Evolutionary conservation across 768 basidiomycete genomes (phyloP), one percentile per base, ranked within the genome.

Genomic region (Naematelia encephala): DNA sequence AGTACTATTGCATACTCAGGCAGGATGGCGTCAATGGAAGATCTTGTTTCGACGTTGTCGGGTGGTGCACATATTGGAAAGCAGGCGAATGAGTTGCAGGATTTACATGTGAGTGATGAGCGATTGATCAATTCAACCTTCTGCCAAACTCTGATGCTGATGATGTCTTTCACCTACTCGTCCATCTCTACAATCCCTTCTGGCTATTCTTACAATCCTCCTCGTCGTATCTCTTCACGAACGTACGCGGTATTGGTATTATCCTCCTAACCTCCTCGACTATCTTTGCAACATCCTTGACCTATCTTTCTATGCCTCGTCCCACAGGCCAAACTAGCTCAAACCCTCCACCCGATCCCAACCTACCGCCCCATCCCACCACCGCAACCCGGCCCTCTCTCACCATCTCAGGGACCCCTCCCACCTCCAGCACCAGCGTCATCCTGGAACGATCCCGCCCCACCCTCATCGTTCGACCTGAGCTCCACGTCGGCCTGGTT

Each of bases 11-110:
- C n/a, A n/a, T n/a, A n/a, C n/a, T 49, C 27, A 14, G 14, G 3
- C 56, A 62, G 11, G n/a, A 72, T 72, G 70, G 71, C 71, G 45
- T 73, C 71, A 3, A 68, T 73, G 64, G 71, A 73, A 19, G 71
- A 73, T 63, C 58, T 73, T 16, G 54, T 73, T 26, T 66, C 71
- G 19, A 70, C 71, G 11, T 59, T 72, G 39, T 58, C 50, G 26
- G 49, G 56, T 2, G 68, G 66, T 14, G 26, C 68, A 19, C 61
- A 68, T 21, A 66, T 60, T 34, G 71, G 68, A 19, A 62, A 64
- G 30, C 60, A 68, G 27, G 69, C 64, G 3, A 53, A 65, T 28
- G 66, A 73, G 30, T 56, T 73, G 45, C 55, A 57, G 45, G 71
- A 70, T 57, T 55, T 73, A 19, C 67, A 66, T 28, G 71, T 73